Evolutionary conservation across 2,329 filamentous ascomycete genomes (phyloP).

Genomic region (Fonsecaea erecta): DNA sequence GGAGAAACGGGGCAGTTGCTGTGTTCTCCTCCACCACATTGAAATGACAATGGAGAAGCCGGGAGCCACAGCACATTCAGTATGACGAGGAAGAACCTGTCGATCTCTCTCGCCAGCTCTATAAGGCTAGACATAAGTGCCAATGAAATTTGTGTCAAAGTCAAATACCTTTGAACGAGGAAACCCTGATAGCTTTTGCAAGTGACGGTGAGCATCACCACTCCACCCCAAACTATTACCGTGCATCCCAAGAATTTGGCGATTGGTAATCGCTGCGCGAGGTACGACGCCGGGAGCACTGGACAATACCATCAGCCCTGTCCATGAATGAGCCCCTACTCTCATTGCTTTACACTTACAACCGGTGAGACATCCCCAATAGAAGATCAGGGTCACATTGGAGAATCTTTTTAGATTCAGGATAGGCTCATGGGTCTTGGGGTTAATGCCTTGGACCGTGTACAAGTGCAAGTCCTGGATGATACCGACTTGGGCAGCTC

Average conservation of each 20-base stretch:
- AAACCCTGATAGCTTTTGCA: neutral
- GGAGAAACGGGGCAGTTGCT: conserved; percentile 26
- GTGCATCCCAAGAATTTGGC: neutral
- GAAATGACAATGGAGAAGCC: conserved; percentile 36
- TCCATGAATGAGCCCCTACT: neutral
- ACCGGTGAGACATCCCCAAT: neutral
- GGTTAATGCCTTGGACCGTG: neutral
- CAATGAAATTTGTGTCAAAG: too few relatives aligned
- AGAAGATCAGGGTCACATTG: neutral
- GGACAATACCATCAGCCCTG: neutral
- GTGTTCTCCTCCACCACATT: conserved; percentile 25
- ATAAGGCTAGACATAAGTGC: too few relatives aligned
- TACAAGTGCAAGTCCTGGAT: neutral
- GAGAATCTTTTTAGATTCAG: neutral
- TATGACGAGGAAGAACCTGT: conserved; percentile 29
- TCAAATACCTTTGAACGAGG: neutral
- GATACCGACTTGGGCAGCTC: neutral
- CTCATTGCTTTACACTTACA: neutral
- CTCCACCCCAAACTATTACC: neutral
- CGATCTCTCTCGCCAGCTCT: too few relatives aligned
- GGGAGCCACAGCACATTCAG: conserved; percentile 26
- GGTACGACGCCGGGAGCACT: neutral
- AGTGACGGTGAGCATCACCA: neutral
- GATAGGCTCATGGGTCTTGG: neutral
- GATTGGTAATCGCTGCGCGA: neutral